Evolutionary conservation across 73 alveolate genomes (phyloP), one percentile per base, ranked within the genome.

Genomic region (Diophrys sp.): DNA sequence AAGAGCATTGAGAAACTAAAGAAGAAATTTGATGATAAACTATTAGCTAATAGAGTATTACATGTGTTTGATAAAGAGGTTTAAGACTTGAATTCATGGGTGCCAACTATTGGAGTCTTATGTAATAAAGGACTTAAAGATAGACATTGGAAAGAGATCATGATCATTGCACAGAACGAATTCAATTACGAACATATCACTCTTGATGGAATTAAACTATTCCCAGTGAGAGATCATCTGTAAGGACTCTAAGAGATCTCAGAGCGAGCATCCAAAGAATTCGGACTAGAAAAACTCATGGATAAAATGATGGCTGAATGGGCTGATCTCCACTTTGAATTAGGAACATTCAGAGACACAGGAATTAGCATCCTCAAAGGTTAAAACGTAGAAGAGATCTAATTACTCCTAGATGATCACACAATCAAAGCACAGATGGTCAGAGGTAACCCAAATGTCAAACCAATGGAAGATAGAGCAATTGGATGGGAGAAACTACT

Each of bases 401-500:
- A 91, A 56, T 77, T 93, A 0, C 56, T 91, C 24, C 91, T 96
- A 24, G 99, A 96, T 77, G 99, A 96, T 71, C 99, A 96, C 68
- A 92, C 92, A 29, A 71, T 96, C 54, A 96, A 91, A 66, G 91
- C 98, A 8, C 94, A 96, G 80, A 90, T 98, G 29, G 95, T 96
- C 75, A 92, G 91, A 81, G 96, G 97, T 8, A 81, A 90, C 29
- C 99, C 99, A 11, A 92, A 71, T 68, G 96, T 94, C 2, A 91
- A 80, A 79, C 91, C 87, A 53, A 90, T 93, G 83, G 85, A 89
- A 83, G 96, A 92, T 54, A 86, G 95, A 82, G 96, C 96, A 23
- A 94, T 85, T 70, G 92, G 93, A 78, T 98, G 99, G 99, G 99
- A 98, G 93, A 90, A 95, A 73, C 77, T 85, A 71, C 94, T 98